Evolutionary conservation across 2,329 filamentous ascomycete species (phyloP).

Genomic region (Trichophyton simii): DNA sequence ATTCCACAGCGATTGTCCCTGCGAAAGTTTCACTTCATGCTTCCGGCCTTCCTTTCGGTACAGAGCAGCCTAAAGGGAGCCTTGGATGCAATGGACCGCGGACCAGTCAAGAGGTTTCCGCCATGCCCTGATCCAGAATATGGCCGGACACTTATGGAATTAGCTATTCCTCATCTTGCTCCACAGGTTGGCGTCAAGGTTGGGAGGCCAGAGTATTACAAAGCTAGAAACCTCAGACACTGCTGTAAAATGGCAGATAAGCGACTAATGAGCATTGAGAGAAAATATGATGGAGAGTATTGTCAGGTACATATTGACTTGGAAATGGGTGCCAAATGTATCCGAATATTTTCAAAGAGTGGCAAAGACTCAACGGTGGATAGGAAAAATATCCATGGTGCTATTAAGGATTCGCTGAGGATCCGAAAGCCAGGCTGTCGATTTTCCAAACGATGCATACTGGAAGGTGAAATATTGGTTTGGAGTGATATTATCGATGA

Average conservation of each 20-base stretch:
- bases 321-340: slow-evolving; percentile 39
- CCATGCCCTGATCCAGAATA: slow-evolving; percentile 23
- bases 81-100: slow-evolving; percentile 38
- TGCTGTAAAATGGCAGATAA: slow-evolving; percentile 53
- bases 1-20: slow-evolving; percentile 48
- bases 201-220: slow-evolving; percentile 51
- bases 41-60: slow-evolving; percentile 58
- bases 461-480: slow-evolving; percentile 73
- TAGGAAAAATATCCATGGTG: slow-evolving; percentile 47
- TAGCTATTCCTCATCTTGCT: slow-evolving; percentile 35
- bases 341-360: slow-evolving; percentile 84
- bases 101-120: slow-evolving; percentile 27
- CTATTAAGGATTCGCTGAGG: slow-evolving; percentile 51
- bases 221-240: slow-evolving; percentile 60
- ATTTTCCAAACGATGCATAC: slow-evolving; percentile 55
- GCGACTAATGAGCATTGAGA: slow-evolving; percentile 58
- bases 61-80: slow-evolving; percentile 55
- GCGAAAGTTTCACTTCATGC: slow-evolving; percentile 51
- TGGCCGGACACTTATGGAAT: slow-evolving; percentile 19
- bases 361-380: slow-evolving; percentile 78
- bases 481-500: slow-evolving; percentile 54
- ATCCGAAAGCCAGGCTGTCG: slow-evolving; percentile 48
- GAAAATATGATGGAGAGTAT: slow-evolving; percentile 81
- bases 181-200: slow-evolving; percentile 51
- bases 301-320: slow-evolving; percentile 77